phyloP scores from a whole-genome alignment of 169 alveolate genomes.

The Cryptosporidium meleagridis region DNA sequence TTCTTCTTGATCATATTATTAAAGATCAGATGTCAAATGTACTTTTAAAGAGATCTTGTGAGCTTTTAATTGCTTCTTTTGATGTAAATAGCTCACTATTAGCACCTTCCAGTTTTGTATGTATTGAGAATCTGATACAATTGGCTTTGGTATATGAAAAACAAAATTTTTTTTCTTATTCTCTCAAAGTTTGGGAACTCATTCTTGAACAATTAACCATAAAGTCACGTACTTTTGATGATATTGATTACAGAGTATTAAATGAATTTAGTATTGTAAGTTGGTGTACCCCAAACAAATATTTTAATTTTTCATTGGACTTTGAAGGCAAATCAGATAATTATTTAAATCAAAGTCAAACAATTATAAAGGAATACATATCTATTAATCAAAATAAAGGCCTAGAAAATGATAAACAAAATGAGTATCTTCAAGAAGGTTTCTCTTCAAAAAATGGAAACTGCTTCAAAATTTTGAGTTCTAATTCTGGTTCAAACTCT shows the following conservation, averaged over 20 bases:
- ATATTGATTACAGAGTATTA: conserved; percentile 28
- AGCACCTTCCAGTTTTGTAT: neutral
- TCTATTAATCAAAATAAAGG: neutral
- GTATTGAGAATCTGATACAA: conserved; percentile 57
- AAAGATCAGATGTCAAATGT: conserved; percentile 22
- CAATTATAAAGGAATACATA: neutral
- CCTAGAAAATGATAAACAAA: neutral
- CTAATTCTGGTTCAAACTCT: neutral
- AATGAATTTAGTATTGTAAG: conserved; percentile 67
- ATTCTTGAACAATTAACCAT: conserved; percentile 29
- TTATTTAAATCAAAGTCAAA: neutral
- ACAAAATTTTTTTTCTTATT: neutral
- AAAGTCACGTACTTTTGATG: conserved; percentile 55
- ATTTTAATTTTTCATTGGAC: conserved; percentile 18
- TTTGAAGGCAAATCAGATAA: neutral
- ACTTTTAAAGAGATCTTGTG: conserved; percentile 61
- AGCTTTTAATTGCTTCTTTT: conserved; percentile 53
- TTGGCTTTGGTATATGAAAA: conserved; percentile 65
- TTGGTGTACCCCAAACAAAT: conserved; percentile 65
- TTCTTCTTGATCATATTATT: conserved; percentile 9
- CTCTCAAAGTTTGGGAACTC: conserved; percentile 54
- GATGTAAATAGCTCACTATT: conserved; percentile 58
- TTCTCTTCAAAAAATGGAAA: neutral
- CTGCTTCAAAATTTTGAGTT: neutral
- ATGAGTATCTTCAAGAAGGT: neutral